Conservation (phyloP, 164 flowering plant genomes). For the Saururus chinensis region DNA sequence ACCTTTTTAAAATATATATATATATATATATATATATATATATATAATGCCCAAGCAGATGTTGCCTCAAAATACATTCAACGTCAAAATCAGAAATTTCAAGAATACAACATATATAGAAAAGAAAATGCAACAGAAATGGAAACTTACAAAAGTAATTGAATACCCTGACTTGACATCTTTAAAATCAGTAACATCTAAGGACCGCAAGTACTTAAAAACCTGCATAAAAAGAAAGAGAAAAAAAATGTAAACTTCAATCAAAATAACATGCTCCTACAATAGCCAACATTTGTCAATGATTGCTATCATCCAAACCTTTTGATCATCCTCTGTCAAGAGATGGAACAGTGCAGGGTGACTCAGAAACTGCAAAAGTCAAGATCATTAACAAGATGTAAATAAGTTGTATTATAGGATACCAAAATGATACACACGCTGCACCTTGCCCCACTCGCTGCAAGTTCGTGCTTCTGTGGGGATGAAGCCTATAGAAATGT, state of each 20-base stretch:
- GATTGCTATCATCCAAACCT: slow-evolving; percentile 29
- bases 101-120: not conserved
- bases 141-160: slow-evolving; percentile 66
- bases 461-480: no score
- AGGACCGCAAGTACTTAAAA: slow-evolving; percentile 59
- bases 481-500: no score
- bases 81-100: no score
- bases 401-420: not conserved
- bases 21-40: no score
- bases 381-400: not conserved
- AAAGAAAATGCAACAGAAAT: not conserved
- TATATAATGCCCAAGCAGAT: no score
- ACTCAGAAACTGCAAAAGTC: slow-evolving; percentile 58
- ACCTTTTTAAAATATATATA: no score
- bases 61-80: no score
- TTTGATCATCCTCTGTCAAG: slow-evolving; percentile 71
- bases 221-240: slow-evolving; percentile 39
- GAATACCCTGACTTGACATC: slow-evolving; percentile 82
- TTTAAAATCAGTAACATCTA: slow-evolving; percentile 78
- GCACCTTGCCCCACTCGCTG: no score
- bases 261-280: not conserved
- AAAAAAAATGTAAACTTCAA: not conserved
- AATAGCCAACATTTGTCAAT: not conserved
- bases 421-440: no score
- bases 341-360: slow-evolving; percentile 79